phyloP scores from a whole-genome alignment of 768 basidiomycete genomes.

The Pholiota conissans region DNA sequence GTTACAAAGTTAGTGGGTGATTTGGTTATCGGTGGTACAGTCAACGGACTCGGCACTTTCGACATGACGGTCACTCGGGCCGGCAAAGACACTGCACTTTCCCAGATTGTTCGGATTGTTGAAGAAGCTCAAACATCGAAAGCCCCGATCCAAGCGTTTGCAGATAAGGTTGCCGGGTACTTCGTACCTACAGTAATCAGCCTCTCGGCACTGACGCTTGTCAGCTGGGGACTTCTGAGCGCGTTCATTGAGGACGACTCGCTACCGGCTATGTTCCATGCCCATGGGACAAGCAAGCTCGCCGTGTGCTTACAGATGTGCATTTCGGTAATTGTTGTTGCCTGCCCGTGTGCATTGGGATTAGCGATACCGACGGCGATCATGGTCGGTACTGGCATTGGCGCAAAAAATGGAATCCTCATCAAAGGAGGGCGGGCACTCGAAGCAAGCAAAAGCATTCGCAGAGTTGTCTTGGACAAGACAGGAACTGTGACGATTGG shows the following conservation, averaged over 20 bases:
- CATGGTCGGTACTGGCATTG: slow-evolving; percentile 98
- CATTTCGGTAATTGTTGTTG: slow-evolving; percentile 97
- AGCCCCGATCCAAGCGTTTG: slow-evolving; percentile 97
- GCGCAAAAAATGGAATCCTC: slow-evolving; percentile 94
- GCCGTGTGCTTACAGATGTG: slow-evolving; percentile 95
- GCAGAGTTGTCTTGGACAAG: slow-evolving; percentile 89
- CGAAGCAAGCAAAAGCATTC: slow-evolving; percentile 84
- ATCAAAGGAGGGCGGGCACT: slow-evolving; percentile 97
- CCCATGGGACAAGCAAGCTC: slow-evolving; percentile 79
- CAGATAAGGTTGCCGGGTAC: slow-evolving; percentile 90
- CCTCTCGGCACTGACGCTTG: slow-evolving; percentile 79
- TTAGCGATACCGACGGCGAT: slow-evolving; percentile 97
- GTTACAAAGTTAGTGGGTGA: slow-evolving; percentile 84
- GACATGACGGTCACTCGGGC: slow-evolving; percentile 96
- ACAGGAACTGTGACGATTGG: slow-evolving; percentile 97
- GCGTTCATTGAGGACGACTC: slow-evolving; percentile 50
- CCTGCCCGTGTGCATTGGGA: slow-evolving; percentile 96
- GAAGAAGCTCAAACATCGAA: slow-evolving; percentile 98
- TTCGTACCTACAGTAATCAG: slow-evolving; percentile 93
- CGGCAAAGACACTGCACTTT: slow-evolving; percentile 92
- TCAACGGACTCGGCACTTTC: slow-evolving; percentile 96
- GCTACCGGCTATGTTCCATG: slow-evolving; percentile 84
- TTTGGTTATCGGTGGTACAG: slow-evolving; percentile 91
- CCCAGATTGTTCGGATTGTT: slow-evolving; percentile 95
- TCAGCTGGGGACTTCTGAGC: slow-evolving; percentile 79